Evolutionary conservation across 2,329 filamentous ascomycete species (phyloP), one percentile per base, ranked within the genome.

Genomic region (Verticillium nonalfalfae): DNA sequence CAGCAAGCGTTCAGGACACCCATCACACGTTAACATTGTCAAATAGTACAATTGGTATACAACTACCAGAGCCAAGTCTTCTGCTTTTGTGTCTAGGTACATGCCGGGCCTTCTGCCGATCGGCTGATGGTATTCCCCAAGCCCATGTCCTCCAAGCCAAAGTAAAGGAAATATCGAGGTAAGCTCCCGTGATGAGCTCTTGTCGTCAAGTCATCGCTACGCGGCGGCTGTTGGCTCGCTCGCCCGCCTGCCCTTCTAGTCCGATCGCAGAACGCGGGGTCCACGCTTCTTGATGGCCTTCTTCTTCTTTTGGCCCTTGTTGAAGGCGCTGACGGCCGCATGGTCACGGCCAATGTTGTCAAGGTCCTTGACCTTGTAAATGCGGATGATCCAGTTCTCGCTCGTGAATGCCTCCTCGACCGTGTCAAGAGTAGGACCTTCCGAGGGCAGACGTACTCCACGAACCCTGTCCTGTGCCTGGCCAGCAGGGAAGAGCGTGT

Each of bases 341-440:
- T 97, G 94, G 70, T 97, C 92, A 74, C 95, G 87, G 60, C 93
- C 94, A 67, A 99, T 82, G 75, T 98, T 98, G 80, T 99, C 95
- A 63, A 97, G 87, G 70, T 97, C 93, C 82, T 99, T 99, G 79
- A 99, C 95, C 84, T 99, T 99, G 85, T 97, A 99, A 72, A 99
- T 97, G 66, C 95, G 86, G 74, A 99, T 98, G 76, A 99, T 99
- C 95, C 95, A 99, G 84, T 99, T 99, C 82, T 99, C 95, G 72
- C 92, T 97, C 60, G 96, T 99, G 76, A 96, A 99, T 10, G 95
- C 95, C 79, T 99, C 95, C 74, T 99, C 95, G 56, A 99, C 78
- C 4, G 90, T 95, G 76, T 90, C 92, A 62, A 99, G 88, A 64
- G 90, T 85, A 9, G 95, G 95, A 1, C 91, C 89, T 67, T 93